Evolutionary conservation across 176 grass and related monocot genomes (phyloP), one percentile per base, ranked within the genome.

Genomic region (Tillandsia leiboldiana): DNA sequence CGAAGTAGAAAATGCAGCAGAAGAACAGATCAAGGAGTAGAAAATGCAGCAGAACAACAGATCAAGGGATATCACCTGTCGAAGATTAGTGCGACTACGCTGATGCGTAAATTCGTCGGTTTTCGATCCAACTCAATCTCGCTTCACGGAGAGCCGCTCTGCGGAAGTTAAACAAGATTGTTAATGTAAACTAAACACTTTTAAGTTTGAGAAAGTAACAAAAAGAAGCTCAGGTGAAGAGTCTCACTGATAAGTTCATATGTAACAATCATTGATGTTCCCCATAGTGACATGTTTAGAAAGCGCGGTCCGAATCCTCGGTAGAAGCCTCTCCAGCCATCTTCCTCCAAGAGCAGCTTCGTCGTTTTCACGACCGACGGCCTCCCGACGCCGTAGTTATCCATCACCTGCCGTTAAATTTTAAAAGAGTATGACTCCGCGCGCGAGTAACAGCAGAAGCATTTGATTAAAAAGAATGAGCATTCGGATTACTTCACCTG

Each of bases 251-350:
- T 97, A 33, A 97, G 82, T 80, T 97, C 94, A 9, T 97, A 97
- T 50, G 94, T 97, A 49, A 97, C 89, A 14, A 97, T 97, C 94
- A 97, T 97, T 26, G 94, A 93, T 89, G 94, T 97, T 58, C 94
- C 94, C 89, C 94, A 97, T 20, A 97, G 80, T 64, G 94, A 97
- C 94, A 97, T 90, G 77, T 97, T 97, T 49, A 97, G 84, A 67
- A 90, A 90, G 8, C 94, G 78, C 0, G 94, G 89, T 54, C 94
- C 94, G 75, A 97, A 97, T 49, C 94, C 94, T 83, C 94, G 81
- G 64, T 97, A 97, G 14, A 97, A 87, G 47, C 94, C 94, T 81
- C 77, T 80, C 86, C 94, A 97, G 10, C 94, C 94, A 29, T 93
- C 89, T 73, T 97, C 94, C 51, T 87, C 84, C 24, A 92, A 66